These are phyloP conservation scores for Decorospora gaudefroyi DNA, from an alignment of 2,329 filamentous ascomycete species.

Conservation along the genomic window DNA sequence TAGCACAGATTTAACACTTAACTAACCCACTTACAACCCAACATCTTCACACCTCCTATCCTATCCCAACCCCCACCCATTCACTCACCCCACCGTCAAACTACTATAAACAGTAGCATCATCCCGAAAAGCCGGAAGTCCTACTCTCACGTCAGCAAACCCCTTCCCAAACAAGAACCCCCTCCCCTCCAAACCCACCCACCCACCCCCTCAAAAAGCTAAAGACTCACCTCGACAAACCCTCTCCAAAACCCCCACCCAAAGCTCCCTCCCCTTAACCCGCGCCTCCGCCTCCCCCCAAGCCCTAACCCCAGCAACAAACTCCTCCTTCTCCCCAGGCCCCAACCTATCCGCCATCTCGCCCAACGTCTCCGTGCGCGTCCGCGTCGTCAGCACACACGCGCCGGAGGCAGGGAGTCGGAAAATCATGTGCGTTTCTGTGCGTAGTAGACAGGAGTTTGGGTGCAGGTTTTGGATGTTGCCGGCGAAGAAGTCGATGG, in stretches of 20 bases:
- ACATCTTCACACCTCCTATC: no score
- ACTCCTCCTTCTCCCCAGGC: slow-evolving; percentile 6
- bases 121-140: slow-evolving; percentile 8
- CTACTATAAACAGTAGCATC: slow-evolving; percentile 11
- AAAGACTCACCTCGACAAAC: slow-evolving; percentile 19
- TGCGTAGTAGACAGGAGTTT: slow-evolving; percentile 52
- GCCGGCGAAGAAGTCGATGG: slow-evolving; percentile 43
- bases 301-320: slow-evolving; percentile 26
- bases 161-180: neutral
- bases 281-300: slow-evolving; percentile 32
- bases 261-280: slow-evolving; percentile 35
- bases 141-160: neutral
- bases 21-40: no score
- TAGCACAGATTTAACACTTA: no score
- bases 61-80: neutral
- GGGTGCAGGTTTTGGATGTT: slow-evolving; percentile 33
- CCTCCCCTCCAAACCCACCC: no score
- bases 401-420: slow-evolving; percentile 51
- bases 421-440: slow-evolving; percentile 57
- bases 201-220: no score
- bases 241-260: slow-evolving; percentile 26
- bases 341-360: slow-evolving; percentile 13
- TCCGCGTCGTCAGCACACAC: slow-evolving; percentile 58
- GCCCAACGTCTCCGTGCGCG: slow-evolving; percentile 46
- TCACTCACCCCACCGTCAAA: neutral